Percentiles rank a stretch among this genome's conserved stretches.
These are phyloP conservation scores for Thielaviopsis ethacetica DNA, from an alignment of 2,329 filamentous ascomycete species.

Conservation along the genomic window DNA sequence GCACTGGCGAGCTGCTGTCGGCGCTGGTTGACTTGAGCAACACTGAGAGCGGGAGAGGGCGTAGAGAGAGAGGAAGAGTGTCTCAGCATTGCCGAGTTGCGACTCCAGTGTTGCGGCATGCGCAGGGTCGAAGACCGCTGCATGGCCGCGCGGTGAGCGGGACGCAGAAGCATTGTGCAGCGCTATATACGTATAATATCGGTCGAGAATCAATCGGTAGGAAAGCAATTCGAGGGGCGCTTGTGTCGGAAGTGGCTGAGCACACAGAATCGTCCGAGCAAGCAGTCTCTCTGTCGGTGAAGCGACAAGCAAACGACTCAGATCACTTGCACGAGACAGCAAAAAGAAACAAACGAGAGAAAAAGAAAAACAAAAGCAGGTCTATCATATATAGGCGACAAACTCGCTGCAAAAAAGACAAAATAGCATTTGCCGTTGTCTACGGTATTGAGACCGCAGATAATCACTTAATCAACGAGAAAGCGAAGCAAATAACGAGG, in stretches of 20 bases:
- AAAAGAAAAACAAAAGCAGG: neutral
- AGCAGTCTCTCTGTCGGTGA: neutral
- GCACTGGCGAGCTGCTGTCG: slow-evolving; percentile 6
- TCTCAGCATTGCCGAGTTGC: neutral
- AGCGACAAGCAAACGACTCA: neutral
- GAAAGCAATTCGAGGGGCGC: neutral
- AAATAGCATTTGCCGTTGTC: slow-evolving; percentile 1
- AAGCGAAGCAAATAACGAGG: neutral
- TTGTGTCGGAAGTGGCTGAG: neutral
- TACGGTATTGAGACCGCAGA: neutral
- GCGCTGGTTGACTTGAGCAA: neutral
- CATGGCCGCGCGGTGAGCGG: slow-evolving; percentile 14
- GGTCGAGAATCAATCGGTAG: neutral
- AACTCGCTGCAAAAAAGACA: neutral
- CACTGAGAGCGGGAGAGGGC: neutral
- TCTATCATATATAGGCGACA: neutral
- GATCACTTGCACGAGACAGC: slow-evolving; percentile 1
- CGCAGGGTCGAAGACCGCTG: slow-evolving; percentile 9
- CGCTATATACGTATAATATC: neutral
- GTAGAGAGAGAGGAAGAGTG: neutral
- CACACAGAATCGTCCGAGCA: neutral
- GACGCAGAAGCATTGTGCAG: slow-evolving; percentile 22
- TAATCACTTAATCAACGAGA: neutral
- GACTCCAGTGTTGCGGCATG: neutral
- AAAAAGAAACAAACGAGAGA: slow-evolving; percentile 14